Evolutionary conservation across 148 eudicot species (phyloP), one percentile per base, ranked within the genome.

Genomic region (Fallopia convolvulus): DNA sequence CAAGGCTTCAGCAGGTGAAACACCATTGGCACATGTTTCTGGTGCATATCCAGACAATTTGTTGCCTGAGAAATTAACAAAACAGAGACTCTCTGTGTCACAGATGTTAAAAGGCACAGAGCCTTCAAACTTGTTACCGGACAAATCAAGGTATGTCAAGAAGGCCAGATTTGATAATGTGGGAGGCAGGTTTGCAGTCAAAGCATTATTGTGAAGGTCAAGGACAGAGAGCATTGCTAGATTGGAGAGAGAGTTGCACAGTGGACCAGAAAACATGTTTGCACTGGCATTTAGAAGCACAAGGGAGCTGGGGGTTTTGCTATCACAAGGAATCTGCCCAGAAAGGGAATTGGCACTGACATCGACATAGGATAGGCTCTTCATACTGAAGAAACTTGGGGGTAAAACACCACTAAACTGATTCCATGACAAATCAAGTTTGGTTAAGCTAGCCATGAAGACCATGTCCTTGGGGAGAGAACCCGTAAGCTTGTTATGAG

Each of bases 71-170:
- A 92, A 85, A 78, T 89, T 88, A 74, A 86, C 55, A 75, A 81
- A 90, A 40, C 86, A 75, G 40, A 90, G 88, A 55, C 93, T 94
- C 77, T 76, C 88, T 47, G 89, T 86, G 74, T 80, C 55, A 72
- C 94, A 91, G 42, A 93, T 83, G 75, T 81, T 82, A 80, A 90
- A 86, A 13, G 94, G 97, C 74, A 89, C 88, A 32, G 84, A 80
- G 39, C 81, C 82, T 56, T 74, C 81, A 61, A 94, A 90, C 17
- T 81, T 75, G 83, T 94, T 94, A 42, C 73, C 82, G 14, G 98
- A 94, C 61, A 94, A 78, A 82, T 94, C 98, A 20, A 94, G 89
- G 80, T 90, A 92, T 58, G 98, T 92, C 92, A 92, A 86, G 75
- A 87, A 77, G 81, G 80, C 83, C 68, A 94, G 92, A 81, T 78